phyloP scores from a whole-genome alignment of 2,329 filamentous ascomycete genomes.

The Coniochaeta sp. region DNA sequence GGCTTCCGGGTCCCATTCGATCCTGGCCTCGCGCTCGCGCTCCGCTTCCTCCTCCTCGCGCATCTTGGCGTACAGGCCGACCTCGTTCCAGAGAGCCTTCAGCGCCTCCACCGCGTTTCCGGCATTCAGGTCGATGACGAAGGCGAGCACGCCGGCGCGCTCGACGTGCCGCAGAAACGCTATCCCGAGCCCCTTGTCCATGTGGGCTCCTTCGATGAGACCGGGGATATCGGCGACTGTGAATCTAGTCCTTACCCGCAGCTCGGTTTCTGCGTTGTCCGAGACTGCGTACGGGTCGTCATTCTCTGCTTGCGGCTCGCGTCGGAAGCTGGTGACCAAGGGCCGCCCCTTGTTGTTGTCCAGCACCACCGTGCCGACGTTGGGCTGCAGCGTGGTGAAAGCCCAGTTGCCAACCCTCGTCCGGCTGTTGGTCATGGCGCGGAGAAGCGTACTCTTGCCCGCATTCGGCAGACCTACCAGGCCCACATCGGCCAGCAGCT shows the following conservation, averaged over 20 bases:
- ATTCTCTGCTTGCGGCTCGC: constrained; percentile 32
- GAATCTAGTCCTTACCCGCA: constrained; percentile 65
- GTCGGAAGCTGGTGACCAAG: constrained; percentile 29
- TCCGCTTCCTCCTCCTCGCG: constrained; percentile 66
- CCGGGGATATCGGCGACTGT: constrained; percentile 95
- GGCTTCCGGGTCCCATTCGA: constrained; percentile 54
- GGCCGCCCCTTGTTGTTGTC: constrained; percentile 80
- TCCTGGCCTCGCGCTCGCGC: constrained; percentile 47
- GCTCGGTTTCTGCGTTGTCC: constrained; percentile 36
- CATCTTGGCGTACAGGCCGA: constrained; percentile 76
- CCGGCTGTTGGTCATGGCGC: constrained; percentile 80
- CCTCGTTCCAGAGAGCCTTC: constrained; percentile 81
- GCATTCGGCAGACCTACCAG: constrained; percentile 93
- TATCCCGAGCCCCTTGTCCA: constrained; percentile 84
- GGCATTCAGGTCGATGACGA: constrained; percentile 79
- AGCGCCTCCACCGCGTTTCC: constrained; percentile 75
- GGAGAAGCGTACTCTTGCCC: constrained; percentile 87
- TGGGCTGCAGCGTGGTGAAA: constrained; percentile 91
- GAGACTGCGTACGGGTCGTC: constrained; percentile 25
- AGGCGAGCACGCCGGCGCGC: constrained; percentile 84
- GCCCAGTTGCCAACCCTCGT: constrained; percentile 91
- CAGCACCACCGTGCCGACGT: constrained; percentile 90
- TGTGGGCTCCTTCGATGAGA: constrained; percentile 83
- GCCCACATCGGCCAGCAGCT: constrained; percentile 90
- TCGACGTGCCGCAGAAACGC: constrained; percentile 93